Evolutionary conservation across 192 early-diverging fungal genomes (phyloP), one percentile per base, ranked within the genome.

Genomic region (Coemansia sp.): DNA sequence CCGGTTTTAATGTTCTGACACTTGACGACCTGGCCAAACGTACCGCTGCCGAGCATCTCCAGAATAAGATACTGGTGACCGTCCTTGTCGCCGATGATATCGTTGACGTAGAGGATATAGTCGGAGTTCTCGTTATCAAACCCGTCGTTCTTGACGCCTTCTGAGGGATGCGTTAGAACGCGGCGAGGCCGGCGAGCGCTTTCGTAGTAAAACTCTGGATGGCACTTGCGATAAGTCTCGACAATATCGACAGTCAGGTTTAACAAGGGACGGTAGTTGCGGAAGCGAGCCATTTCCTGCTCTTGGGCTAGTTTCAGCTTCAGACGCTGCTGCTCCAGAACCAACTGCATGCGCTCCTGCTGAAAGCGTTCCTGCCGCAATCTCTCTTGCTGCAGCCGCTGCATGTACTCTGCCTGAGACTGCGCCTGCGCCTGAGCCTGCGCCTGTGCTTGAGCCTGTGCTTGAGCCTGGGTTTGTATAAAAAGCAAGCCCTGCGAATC

Each of bases 11-110:
- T 77, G 62, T 99, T 94, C 49, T 88, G 85, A 69, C 95, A 98
- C 74, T 94, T 95, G 22, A 95, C 95, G 10, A 99, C 97, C 74
- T 99, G 97, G 6, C 97, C 97, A 87, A 99, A 99, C 3, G 97
- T 98, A 28, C 97, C 97, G 75, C 91, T 86, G 19, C 97, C 97
- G 6, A 99, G 81, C 36, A 94, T 86, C 74, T 97, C 95, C 60
- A 95, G 63, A 65, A 99, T 98, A 42, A 92, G 67, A 75, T 93
- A 98, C 90, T 93, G 86, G 58, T 91, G 89, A 8, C 91, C 90
- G 30, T 93, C 91, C 61, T 90, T 88, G 24, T 83, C 84, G n/a
- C 95, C 95, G n/a, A 99, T 75, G 14, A 96, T 88, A 67, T 99
- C 97, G 69, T 95, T 96, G 57, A 97, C 95, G 72, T 93, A 93